Conservation (phyloP, 2,329 filamentous ascomycete genomes). For the Neopestalotiopsis sp. region DNA sequence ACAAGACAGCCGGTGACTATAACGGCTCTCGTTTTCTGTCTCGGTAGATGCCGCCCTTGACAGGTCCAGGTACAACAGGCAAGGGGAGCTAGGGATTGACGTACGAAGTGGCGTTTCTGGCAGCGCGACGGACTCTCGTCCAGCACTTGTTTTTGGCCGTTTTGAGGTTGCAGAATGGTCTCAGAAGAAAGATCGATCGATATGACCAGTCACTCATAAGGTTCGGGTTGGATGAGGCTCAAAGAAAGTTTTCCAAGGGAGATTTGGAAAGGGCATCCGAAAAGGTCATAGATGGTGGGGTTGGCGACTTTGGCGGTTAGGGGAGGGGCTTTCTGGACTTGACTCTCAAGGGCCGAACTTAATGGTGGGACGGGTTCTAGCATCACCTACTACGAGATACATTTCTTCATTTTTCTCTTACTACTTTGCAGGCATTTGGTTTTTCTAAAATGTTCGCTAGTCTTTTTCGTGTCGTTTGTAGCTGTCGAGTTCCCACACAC, state of each 20-base stretch:
- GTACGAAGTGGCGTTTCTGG: not conserved
- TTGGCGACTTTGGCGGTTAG: slow-evolving; percentile 9
- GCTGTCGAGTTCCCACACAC: too few relatives aligned
- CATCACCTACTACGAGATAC: not conserved
- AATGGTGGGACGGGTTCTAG: slow-evolving; percentile 1
- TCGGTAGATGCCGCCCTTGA: not conserved
- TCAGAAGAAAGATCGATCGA: slow-evolving; percentile 2
- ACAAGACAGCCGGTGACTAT: not conserved
- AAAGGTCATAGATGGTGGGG: slow-evolving; percentile 14
- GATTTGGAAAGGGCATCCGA: not conserved
- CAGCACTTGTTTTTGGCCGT: not conserved
- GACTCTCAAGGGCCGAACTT: slow-evolving; percentile 1
- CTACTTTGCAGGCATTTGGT: not conserved
- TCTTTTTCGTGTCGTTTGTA: too few relatives aligned
- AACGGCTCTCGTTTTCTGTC: not conserved
- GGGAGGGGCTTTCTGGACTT: not conserved
- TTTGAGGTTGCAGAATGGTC: not conserved
- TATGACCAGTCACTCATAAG: slow-evolving; percentile 2
- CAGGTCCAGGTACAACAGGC: not conserved
- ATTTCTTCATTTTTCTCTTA: not conserved
- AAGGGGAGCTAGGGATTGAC: slow-evolving; percentile 4
- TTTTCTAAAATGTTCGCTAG: not conserved
- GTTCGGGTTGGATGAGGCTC: slow-evolving; percentile 7
- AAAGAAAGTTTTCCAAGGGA: slow-evolving; percentile 10
- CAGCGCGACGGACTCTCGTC: not conserved